Evolutionary conservation across 352 stramenopile genomes (phyloP), one percentile per base, ranked within the genome.

Genomic region (Phytophthora macrochlamydospora): DNA sequence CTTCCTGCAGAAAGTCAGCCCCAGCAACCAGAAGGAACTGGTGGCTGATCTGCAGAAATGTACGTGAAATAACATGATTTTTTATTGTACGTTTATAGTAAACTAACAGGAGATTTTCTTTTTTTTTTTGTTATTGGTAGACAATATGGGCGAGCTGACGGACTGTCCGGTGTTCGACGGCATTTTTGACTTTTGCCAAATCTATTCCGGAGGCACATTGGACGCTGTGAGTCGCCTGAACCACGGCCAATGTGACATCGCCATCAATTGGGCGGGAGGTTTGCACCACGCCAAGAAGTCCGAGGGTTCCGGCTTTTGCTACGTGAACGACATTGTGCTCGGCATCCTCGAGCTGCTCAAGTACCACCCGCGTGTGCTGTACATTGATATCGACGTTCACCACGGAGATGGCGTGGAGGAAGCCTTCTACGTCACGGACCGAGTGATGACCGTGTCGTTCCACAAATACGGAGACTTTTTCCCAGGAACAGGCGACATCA

Each of bases 391-490:
- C 78, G 98, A 99, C 75, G 96, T 99, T 11, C 97, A 99, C 73
- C 97, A 99, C 68, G 97, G 97, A 35, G 97, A 99, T 75, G 97
- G 97, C 18, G 97, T 99, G 9, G 81, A 98, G 95, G 89, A 98
- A 98, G 89, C 97, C 70, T 75, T 99, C 96, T 93, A 97, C 82
- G 79, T 90, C 28, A 99, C 97, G 3, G 95, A 99, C 76, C 84
- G 97, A n/a, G 98, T 99, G 58, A 99, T 99, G 97, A 99, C 98
- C 2, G 91, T 98, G 30, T 98, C 90, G 32, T 98, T 99, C 69
- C 98, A 99, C 85, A 99, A 99, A 59, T 99, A 99, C 68, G 98
- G 98, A 37, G 96, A 99, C 58, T 99, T 99, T 78, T 99, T 99
- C 76, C 97, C 98, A 1, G 97, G 97, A 32, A 99, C 98, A 5